Percentiles rank a stretch among this genome's conserved stretches.
These are phyloP conservation scores for Pneumocystis murina DNA, from an alignment of 1,139 yeast genomes.

Conservation along the genomic window DNA sequence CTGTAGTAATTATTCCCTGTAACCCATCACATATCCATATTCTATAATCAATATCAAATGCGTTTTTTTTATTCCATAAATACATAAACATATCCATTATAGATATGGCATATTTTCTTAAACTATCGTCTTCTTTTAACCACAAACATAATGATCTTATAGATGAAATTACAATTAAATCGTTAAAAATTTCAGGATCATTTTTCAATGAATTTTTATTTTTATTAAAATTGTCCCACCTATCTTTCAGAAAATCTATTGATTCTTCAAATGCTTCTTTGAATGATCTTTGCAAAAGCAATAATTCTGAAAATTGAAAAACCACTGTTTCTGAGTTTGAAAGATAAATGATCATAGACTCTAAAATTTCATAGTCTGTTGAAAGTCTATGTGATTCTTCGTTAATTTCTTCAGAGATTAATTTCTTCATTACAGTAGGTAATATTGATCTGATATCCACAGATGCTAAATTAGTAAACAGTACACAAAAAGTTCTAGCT, in stretches of 20 bases:
- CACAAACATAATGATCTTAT: slow-evolving; percentile 6
- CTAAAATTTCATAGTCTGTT: slow-evolving; percentile 4
- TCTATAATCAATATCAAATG: slow-evolving; percentile 2
- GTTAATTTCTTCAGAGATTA: background rate
- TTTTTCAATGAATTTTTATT: background rate
- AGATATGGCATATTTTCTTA: slow-evolving; percentile 3
- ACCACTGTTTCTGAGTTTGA: slow-evolving; percentile 2
- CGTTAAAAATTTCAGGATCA: background rate
- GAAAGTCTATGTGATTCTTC: background rate
- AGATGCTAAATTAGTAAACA: background rate
- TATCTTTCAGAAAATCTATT: slow-evolving; percentile 8
- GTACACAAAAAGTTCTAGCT: background rate
- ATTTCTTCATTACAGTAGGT: background rate
- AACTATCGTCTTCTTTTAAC: slow-evolving; percentile 8
- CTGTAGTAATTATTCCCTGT: slow-evolving; percentile 3
- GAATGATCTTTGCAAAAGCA: slow-evolving; percentile 3
- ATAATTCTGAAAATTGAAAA: slow-evolving; percentile 3
- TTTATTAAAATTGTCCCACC: slow-evolving; percentile 7
- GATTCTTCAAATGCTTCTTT: slow-evolving; percentile 6
- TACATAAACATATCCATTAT: slow-evolving; percentile 8
- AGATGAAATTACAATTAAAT: slow-evolving; percentile 2
- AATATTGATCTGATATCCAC: slow-evolving; percentile 1
- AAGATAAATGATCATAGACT: slow-evolving; percentile 4
- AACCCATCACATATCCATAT: slow-evolving; percentile 5
- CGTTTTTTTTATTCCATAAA: background rate